A percentile compares a stretch with the other conserved stretches of the same genome.
Conservation (phyloP, 2,329 filamentous ascomycete genomes). For the Thermoascus crustaceus region DNA sequence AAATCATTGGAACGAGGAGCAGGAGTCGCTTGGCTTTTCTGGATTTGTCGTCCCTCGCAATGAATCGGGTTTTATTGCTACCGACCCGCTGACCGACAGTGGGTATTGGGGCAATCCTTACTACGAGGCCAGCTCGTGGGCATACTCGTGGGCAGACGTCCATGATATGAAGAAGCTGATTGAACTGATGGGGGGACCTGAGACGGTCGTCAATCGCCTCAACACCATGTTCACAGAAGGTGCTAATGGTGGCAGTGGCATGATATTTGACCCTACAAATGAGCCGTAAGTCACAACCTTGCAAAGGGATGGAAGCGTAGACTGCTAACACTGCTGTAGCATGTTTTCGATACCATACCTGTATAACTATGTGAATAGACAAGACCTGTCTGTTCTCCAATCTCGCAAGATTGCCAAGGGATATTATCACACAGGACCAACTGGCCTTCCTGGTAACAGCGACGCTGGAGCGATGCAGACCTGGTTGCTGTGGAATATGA, state of each 20-base stretch:
- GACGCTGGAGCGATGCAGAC: slow-evolving; percentile 67
- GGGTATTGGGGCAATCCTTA: slow-evolving; percentile 57
- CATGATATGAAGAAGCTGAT: slow-evolving; percentile 56
- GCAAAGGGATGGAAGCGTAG: background rate
- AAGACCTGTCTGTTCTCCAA: slow-evolving; percentile 52
- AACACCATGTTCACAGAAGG: slow-evolving; percentile 49
- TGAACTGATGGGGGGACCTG: slow-evolving; percentile 45
- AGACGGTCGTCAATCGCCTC: slow-evolving; percentile 36
- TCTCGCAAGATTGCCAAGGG: slow-evolving; percentile 52
- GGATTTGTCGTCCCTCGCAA: slow-evolving; percentile 61
- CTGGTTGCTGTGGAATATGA: slow-evolving; percentile 61
- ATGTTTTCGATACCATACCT: slow-evolving; percentile 59
- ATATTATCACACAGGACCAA: slow-evolving; percentile 51
- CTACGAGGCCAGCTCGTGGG: slow-evolving; percentile 56
- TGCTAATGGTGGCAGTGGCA: slow-evolving; percentile 32
- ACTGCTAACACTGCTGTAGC: slow-evolving; percentile 7
- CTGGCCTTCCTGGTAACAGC: slow-evolving; percentile 60
- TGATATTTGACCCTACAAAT: slow-evolving; percentile 60
- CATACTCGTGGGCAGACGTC: slow-evolving; percentile 61
- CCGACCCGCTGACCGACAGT: slow-evolving; percentile 46
- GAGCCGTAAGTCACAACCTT: slow-evolving; percentile 41
- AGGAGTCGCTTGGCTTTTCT: slow-evolving; percentile 50
- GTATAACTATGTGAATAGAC: slow-evolving; percentile 58
- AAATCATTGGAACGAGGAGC: slow-evolving; percentile 60
- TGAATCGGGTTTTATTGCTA: slow-evolving; percentile 41